Evolutionary conservation across 116 monocot species (phyloP).

Genomic region (Iris pallida): DNA sequence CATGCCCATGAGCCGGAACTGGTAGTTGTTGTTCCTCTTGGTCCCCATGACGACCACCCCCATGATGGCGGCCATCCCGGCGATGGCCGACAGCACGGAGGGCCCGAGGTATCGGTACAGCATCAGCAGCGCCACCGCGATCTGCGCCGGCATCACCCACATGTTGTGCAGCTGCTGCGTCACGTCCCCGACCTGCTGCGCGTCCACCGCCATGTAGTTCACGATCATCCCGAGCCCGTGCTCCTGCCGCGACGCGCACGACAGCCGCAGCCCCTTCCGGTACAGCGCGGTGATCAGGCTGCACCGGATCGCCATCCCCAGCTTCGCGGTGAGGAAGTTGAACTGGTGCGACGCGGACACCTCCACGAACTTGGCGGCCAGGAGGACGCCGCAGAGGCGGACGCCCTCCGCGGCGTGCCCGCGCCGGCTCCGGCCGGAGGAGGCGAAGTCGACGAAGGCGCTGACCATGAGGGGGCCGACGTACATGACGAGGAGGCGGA

Average conservation of each 20-base stretch:
- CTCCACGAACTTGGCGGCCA: conserved; percentile 71
- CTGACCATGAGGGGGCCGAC: conserved; percentile 70
- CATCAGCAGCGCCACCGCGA: conserved; percentile 49
- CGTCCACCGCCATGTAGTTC: conserved; percentile 98
- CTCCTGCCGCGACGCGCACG: conserved; percentile 69
- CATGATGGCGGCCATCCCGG: conserved; percentile 31
- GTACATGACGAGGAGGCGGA: conserved; percentile 74
- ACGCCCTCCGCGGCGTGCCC: conserved; percentile 36
- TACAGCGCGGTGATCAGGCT: conserved; percentile 76
- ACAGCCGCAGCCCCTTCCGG: conserved; percentile 76
- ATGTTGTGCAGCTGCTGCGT: conserved; percentile 83
- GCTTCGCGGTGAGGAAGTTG: conserved; percentile 84
- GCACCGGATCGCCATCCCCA: conserved; percentile 81
- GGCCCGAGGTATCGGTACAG: conserved; percentile 68
- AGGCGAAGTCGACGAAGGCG: conserved; percentile 45
- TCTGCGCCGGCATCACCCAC: conserved; percentile 92
- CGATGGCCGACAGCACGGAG: conserved; percentile 45
- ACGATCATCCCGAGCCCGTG: conserved; percentile 93
- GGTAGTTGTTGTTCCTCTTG: conserved; percentile 63
- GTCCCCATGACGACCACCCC: conserved; percentile 35
- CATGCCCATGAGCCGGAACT: conserved; percentile 73
- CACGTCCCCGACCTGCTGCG: conserved; percentile 93
- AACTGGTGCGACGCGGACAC: conserved; percentile 78
- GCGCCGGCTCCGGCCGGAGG: conserved; percentile 6
- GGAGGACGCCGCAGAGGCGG: conserved; percentile 54